phyloP scores from a whole-genome alignment of 163 green algal species.

The Coccomyxa subellipsoidea region DNA sequence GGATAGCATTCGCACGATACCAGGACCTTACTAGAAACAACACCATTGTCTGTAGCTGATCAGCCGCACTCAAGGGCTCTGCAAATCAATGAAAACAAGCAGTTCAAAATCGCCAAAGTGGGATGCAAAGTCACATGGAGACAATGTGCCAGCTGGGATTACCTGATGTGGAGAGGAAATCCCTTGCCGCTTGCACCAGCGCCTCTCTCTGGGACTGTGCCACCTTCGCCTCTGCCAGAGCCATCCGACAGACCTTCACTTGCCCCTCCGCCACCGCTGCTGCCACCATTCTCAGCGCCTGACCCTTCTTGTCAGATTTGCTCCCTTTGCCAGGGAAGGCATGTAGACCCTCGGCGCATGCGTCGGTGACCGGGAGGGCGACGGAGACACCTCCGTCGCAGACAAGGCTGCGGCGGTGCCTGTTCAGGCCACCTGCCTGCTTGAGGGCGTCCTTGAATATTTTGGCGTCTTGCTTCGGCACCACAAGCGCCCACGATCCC shows the following conservation, averaged over 20 bases:
- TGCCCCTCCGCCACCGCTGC: neutral
- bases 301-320: neutral
- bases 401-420: neutral
- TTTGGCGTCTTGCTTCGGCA: conserved; percentile 47
- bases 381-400: neutral
- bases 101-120: too few relatives aligned
- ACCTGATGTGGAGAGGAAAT: neutral
- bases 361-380: neutral
- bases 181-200: neutral
- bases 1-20: too few relatives aligned
- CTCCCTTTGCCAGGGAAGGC: too few relatives aligned
- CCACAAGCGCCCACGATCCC: conserved; percentile 21
- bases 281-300: neutral
- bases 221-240: neutral
- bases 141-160: neutral
- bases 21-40: too few relatives aligned
- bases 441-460: conserved; percentile 66
- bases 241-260: neutral
- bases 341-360: neutral
- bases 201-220: neutral
- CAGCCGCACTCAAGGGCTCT: too few relatives aligned
- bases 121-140: too few relatives aligned
- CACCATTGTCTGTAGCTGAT: too few relatives aligned
- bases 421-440: conserved; percentile 44
- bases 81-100: too few relatives aligned